Percentiles rank a stretch among this genome's conserved stretches.
Conservation (phyloP, 495 filamentous ascomycete species). For the Neurospora sp. region DNA sequence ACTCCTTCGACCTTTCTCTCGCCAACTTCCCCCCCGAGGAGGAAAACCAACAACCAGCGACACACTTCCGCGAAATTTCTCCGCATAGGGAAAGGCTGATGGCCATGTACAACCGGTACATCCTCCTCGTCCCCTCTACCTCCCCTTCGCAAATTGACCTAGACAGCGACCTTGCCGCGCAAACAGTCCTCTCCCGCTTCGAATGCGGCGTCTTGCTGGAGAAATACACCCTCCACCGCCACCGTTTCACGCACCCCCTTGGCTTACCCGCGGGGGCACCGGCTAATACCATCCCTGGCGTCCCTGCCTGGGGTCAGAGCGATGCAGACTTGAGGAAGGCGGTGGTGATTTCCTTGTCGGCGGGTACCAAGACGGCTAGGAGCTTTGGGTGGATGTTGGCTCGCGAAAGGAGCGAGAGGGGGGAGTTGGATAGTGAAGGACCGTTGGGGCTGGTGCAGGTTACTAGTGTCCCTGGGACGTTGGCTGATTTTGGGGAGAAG, state of each 20-base stretch:
- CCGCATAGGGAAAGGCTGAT: neutral
- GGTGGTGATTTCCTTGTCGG: neutral
- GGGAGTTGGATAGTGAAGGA: neutral
- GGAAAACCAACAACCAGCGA: neutral
- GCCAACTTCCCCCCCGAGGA: neutral
- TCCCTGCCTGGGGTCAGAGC: neutral
- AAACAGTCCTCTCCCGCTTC: neutral
- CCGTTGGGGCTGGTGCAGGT: neutral
- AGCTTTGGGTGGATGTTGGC: neutral
- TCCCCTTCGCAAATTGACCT: neutral
- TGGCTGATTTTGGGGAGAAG: neutral
- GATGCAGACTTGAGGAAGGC: neutral
- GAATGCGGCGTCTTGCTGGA: neutral
- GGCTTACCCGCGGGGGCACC: neutral
- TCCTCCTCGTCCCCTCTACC: neutral
- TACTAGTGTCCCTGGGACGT: neutral
- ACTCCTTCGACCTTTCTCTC: neutral
- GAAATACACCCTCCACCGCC: neutral
- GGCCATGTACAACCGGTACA: slow-evolving; percentile 5
- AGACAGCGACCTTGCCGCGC: neutral
- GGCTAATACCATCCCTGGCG: neutral
- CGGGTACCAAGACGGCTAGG: neutral
- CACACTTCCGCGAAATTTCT: neutral
- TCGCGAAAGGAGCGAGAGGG: neutral
- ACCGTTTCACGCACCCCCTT: neutral